A percentile compares a stretch with the other conserved stretches of the same genome.
Evolutionary conservation across 225 moss, liverwort and hornwort genomes (phyloP).

Genomic region (Takakia lepidozioides): DNA sequence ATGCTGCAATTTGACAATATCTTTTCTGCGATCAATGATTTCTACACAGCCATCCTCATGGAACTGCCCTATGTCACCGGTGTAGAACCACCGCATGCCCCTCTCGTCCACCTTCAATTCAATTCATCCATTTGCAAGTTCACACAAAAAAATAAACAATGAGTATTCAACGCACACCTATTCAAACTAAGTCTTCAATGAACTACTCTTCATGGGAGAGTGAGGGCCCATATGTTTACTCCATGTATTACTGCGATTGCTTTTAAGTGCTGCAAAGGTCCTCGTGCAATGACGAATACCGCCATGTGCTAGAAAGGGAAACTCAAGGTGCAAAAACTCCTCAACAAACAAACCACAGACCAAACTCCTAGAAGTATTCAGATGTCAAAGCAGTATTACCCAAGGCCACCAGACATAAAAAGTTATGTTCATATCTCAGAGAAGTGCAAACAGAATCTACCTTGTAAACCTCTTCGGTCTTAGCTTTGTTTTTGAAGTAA

Average conservation of each 20-base stretch:
- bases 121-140: too few relatives aligned
- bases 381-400: constrained; percentile 3
- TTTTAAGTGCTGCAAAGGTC: too few relatives aligned
- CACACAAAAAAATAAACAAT: too few relatives aligned
- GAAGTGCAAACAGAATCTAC: too few relatives aligned
- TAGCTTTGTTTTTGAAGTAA: constrained; percentile 78
- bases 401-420: not conserved
- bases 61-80: constrained; percentile 37
- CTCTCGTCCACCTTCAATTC: constrained; percentile 31
- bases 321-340: not conserved
- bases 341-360: too few relatives aligned
- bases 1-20: constrained; percentile 51
- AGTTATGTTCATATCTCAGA: not conserved
- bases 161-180: too few relatives aligned
- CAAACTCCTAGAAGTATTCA: too few relatives aligned
- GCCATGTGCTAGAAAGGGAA: constrained; percentile 2
- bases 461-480: constrained; percentile 87
- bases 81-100: constrained; percentile 45
- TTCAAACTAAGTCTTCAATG: too few relatives aligned
- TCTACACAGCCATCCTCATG: constrained; percentile 43
- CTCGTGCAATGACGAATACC: not conserved
- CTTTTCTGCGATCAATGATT: constrained; percentile 47
- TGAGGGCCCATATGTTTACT: too few relatives aligned
- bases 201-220: too few relatives aligned
- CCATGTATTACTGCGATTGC: too few relatives aligned